Evolutionary conservation across 768 basidiomycete species (phyloP).

Genomic region (Amanita fuliginea): DNA sequence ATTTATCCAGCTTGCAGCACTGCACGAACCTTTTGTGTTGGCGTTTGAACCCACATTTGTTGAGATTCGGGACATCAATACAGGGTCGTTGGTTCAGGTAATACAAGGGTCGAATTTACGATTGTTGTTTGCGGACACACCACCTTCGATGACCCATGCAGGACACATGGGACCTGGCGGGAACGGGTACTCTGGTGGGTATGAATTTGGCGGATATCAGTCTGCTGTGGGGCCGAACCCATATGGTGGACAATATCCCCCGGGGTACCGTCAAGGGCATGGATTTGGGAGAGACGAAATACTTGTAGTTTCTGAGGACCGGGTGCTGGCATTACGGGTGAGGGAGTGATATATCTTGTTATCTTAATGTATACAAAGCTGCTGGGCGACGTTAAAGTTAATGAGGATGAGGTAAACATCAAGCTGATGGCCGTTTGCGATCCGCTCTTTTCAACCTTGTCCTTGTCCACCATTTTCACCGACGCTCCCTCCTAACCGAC

Average conservation of each 20-base stretch:
- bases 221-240: constrained; percentile 2
- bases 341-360: constrained; percentile 2
- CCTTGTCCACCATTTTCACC: constrained; percentile 12
- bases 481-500: constrained; percentile 11
- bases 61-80: constrained; percentile 93
- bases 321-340: constrained; percentile 61
- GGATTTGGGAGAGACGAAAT: constrained; percentile 69
- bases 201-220: constrained; percentile 1
- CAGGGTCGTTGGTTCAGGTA: constrained; percentile 84
- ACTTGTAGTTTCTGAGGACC: constrained; percentile 83
- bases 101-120: constrained; percentile 89
- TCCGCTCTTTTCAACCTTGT: constrained; percentile 5
- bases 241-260: constrained; percentile 21
- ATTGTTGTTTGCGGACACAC: constrained; percentile 88
- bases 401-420: no score
- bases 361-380: not conserved
- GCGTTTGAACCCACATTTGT: constrained; percentile 96
- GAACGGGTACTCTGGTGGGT: constrained; percentile 7
- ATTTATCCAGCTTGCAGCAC: constrained; percentile 38
- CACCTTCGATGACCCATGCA: constrained; percentile 69
- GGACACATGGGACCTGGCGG: constrained; percentile 17
- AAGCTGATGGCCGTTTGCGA: not conserved
- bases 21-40: constrained; percentile 93
- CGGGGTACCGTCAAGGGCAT: constrained; percentile 26
- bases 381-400: no score